These are phyloP conservation scores for Phaffia rhodozyma DNA, from an alignment of 1,284 basidiomycete genomes.

Conservation along the genomic window DNA sequence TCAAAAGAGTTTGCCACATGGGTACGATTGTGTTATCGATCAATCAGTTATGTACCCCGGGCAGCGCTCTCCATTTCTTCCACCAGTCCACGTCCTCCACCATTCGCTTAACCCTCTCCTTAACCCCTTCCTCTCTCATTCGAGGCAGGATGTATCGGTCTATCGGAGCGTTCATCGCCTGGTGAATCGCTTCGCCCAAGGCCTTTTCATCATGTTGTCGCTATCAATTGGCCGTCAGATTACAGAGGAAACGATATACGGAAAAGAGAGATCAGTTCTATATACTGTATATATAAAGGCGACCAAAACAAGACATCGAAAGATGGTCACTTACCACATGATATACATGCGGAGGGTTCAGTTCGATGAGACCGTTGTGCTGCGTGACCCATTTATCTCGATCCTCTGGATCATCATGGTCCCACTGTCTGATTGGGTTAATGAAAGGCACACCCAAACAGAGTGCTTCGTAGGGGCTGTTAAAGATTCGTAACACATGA, in stretches of 20 bases:
- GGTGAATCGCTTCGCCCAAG: constrained; percentile 20
- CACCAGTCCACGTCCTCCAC: constrained; percentile 20
- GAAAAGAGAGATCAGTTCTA: neutral
- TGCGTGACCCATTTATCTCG: constrained; percentile 21
- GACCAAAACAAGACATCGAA: neutral
- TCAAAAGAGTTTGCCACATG: too few relatives aligned
- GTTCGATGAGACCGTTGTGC: constrained; percentile 21
- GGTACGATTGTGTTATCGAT: too few relatives aligned
- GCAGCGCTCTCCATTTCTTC: constrained; percentile 9
- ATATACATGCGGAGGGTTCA: constrained; percentile 24
- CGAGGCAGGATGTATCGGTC: constrained; percentile 19
- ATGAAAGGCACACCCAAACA: constrained; percentile 20
- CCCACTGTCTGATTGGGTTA: constrained; percentile 20
- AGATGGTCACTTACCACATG: constrained; percentile 18
- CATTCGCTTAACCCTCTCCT: constrained; percentile 19
- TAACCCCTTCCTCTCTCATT: constrained; percentile 20
- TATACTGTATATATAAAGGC: neutral
- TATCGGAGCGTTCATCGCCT: constrained; percentile 19
- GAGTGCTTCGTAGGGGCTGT: constrained; percentile 12
- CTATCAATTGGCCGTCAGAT: neutral
- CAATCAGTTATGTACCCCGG: too few relatives aligned
- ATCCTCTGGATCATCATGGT: constrained; percentile 17
- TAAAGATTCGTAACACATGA: too few relatives aligned
- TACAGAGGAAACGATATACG: neutral
- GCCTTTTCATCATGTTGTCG: constrained; percentile 19